Base-by-base conservation (phyloP, 2,329 filamentous ascomycete genomes). In the Stachybotrys echinatus region DNA sequence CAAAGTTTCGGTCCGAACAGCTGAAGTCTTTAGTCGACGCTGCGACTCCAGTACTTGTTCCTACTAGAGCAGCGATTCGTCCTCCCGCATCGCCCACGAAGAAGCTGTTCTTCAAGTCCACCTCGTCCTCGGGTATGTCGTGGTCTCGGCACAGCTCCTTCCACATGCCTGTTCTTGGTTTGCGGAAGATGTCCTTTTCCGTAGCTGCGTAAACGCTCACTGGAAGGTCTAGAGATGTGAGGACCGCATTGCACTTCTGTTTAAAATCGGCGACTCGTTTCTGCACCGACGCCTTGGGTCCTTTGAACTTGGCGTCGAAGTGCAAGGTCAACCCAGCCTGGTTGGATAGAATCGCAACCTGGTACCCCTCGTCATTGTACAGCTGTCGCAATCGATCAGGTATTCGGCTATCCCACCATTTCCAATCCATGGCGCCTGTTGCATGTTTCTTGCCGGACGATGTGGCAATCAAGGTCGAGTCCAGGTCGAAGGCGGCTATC, bases 101-200 rank as follows among this genome's bases (percentile, higher is more conserved):
- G 55, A 96, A 75, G 21, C 89, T 95, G 3, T 75, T 72, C 17
- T 79, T 70, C 31, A 88, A 65, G 64, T 96, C 87, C n/a, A 95
- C 68, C 1, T 75, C 74, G 2, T 72, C 71, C 5, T 74, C 71
- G 42, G 79, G 69, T 2, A 88, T 70, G 44, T 76, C 78, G 55
- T 83, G 80, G 58, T 89, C 84, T 0, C 77, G 68, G 54, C 74
- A 75, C 4, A 80, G 54, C 57, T 79, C 75, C 1, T 77, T 74
- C 92, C 94, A 99, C 88, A 97, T 96, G 19, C 92, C 92, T 2
- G 75, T 77, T 38, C 92, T 78, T 5, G 94, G 94, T 69, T 99
- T 99, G 49, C 94, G 82, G 65, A 85, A 96, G 6, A 81, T 76
- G 60, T 97, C 92, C 51, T 85, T 85, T 39, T 73, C 83, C 0